Conservation (phyloP, 2,329 filamentous ascomycete species). For the Colletotrichum zoysiae region DNA sequence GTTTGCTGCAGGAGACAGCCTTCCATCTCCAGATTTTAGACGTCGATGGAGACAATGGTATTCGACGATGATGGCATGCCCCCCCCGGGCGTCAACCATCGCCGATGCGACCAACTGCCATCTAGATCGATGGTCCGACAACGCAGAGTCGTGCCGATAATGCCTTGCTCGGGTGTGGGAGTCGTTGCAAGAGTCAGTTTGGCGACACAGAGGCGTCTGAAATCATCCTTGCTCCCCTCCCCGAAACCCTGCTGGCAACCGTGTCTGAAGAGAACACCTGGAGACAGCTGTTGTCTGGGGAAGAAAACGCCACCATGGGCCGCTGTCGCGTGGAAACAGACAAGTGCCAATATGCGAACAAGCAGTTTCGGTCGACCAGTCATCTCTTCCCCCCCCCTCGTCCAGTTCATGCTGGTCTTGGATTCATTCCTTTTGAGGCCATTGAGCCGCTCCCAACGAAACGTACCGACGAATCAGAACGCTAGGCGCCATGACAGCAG, state of each 20-base stretch:
- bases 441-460: slow-evolving; percentile 31
- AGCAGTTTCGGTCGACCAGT: background rate
- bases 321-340: slow-evolving; percentile 30
- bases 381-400: slow-evolving; percentile 5
- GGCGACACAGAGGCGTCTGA: slow-evolving; percentile 37
- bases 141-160: background rate
- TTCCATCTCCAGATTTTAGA: slow-evolving; percentile 27
- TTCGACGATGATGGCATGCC: slow-evolving; percentile 10
- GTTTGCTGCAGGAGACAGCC: slow-evolving; percentile 3
- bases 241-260: slow-evolving; percentile 21
- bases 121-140: slow-evolving; percentile 25
- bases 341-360: background rate
- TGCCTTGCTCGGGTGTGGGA: slow-evolving; percentile 11
- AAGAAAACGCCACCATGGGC: slow-evolving; percentile 32
- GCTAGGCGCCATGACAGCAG: slow-evolving; percentile 1
- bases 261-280: slow-evolving; percentile 18
- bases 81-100: background rate
- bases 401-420: slow-evolving; percentile 11
- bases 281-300: slow-evolving; percentile 26
- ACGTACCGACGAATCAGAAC: slow-evolving; percentile 27
- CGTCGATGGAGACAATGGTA: slow-evolving; percentile 20
- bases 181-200: slow-evolving; percentile 36
- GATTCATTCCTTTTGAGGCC: slow-evolving; percentile 30
- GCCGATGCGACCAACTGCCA: background rate
- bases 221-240: slow-evolving; percentile 8